Percentiles rank a stretch among this genome's conserved stretches.
Evolutionary conservation across 2,329 filamentous ascomycete species (phyloP).

Genomic region (Pyricularia sp.): DNA sequence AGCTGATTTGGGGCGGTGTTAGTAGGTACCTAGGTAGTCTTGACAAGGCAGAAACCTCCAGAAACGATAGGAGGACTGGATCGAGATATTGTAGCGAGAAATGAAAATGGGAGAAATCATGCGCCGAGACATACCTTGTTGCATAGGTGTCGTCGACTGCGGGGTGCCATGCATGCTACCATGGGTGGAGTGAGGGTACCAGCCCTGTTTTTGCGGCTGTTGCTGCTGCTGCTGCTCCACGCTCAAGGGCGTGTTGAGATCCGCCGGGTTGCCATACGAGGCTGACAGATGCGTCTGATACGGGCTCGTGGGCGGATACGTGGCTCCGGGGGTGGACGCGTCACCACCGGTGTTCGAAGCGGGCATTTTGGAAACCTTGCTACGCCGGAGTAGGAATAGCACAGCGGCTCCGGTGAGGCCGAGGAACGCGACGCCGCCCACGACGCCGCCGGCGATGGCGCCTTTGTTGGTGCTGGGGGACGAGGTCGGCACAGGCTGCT

Average conservation of each 20-base stretch:
- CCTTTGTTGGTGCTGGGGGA: constrained; percentile 11
- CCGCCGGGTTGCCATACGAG: background rate
- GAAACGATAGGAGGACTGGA: background rate
- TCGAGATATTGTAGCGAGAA: background rate
- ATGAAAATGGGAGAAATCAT: background rate
- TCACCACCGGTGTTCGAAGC: background rate
- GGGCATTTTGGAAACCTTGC: background rate
- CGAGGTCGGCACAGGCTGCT: background rate
- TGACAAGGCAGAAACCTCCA: background rate
- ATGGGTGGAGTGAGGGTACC: background rate
- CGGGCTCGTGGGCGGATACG: background rate
- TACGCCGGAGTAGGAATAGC: constrained; percentile 14
- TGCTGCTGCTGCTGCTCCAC: background rate
- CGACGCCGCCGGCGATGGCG: constrained; percentile 16
- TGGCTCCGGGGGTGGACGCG: background rate
- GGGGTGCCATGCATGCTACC: background rate
- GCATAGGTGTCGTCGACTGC: background rate
- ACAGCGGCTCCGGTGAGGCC: constrained; percentile 13
- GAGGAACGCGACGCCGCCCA: constrained; percentile 10
- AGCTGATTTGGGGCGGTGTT: background rate
- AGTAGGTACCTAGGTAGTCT: too few species aligned
- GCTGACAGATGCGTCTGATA: background rate
- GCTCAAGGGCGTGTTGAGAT: background rate
- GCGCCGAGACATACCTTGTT: background rate
- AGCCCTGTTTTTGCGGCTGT: background rate